phyloP scores from a whole-genome alignment of 1,139 yeast species.

The Saccharomyces uvarum region DNA sequence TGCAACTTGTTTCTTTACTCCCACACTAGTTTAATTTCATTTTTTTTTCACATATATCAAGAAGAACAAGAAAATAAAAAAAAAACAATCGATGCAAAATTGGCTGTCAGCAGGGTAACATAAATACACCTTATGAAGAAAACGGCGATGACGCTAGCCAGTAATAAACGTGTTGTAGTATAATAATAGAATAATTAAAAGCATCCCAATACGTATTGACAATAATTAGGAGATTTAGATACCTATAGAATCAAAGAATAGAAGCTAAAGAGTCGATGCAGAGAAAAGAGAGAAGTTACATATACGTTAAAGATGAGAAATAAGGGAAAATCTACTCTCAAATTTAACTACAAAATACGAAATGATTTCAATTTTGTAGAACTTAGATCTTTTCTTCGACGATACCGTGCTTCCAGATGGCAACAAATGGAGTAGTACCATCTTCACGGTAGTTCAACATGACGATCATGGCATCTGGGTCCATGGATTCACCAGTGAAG shows the following conservation, averaged over 20 bases:
- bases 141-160: neutral
- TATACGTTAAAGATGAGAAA: neutral
- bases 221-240: neutral
- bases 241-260: conserved; percentile 1
- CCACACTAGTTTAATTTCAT: neutral
- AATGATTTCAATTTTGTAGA: neutral
- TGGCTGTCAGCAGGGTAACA: neutral
- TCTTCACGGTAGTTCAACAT: conserved; percentile 99
- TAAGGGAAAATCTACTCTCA: neutral
- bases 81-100: neutral
- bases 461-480: conserved; percentile 97
- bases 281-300: neutral
- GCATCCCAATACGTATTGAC: neutral
- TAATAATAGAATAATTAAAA: neutral
- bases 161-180: neutral
- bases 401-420: conserved; percentile 98
- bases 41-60: neutral
- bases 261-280: neutral
- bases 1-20: neutral
- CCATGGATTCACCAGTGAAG: conserved; percentile 99
- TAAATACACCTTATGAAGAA: neutral
- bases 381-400: conserved; percentile 77
- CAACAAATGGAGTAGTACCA: conserved; percentile 95
- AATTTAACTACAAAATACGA: neutral
- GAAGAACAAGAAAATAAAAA: neutral